These are phyloP conservation scores for Ascochyta clinopodiicola DNA, from an alignment of 2,329 filamentous ascomycete species.

Conservation along the genomic window DNA sequence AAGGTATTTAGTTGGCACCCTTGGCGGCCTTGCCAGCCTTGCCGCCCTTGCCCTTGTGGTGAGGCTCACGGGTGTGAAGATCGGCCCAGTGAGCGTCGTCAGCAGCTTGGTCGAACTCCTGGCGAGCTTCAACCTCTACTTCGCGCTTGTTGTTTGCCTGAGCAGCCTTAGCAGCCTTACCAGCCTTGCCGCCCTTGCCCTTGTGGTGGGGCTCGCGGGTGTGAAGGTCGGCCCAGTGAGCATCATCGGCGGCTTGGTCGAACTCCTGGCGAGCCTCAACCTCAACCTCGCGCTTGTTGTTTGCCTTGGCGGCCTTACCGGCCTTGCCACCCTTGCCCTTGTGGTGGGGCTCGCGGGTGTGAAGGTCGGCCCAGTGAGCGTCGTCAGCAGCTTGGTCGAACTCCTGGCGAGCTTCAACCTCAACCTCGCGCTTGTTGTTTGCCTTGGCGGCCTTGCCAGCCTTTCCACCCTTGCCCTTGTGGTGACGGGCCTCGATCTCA, in stretches of 20 bases:
- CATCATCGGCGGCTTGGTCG: conserved; percentile 19
- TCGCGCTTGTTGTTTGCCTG: conserved; percentile 1
- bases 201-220: conserved; percentile 29
- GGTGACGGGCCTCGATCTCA: conserved; percentile 8
- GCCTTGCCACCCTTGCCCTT: conserved; percentile 21
- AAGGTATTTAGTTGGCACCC: neutral
- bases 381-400: neutral
- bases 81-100: conserved; percentile 21
- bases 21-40: conserved; percentile 9
- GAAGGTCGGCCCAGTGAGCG: neutral
- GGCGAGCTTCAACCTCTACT: neutral
- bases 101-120: conserved; percentile 3
- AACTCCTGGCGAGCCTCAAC: conserved; percentile 10
- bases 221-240: conserved; percentile 14
- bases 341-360: conserved; percentile 12
- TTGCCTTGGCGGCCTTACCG: too few relatives aligned
- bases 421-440: conserved; percentile 5
- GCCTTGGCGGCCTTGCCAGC: too few relatives aligned
- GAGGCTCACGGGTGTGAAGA: conserved; percentile 17
- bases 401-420: neutral
- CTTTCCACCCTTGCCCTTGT: conserved; percentile 1
- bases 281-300: conserved; percentile 15
- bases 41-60: conserved; percentile 17
- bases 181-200: conserved; percentile 20
- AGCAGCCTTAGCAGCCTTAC: too few relatives aligned